A percentile compares a stretch with the other conserved stretches of the same genome.
Evolutionary conservation across 2,329 filamentous ascomycete species (phyloP).

Genomic region (Microsporum canis): DNA sequence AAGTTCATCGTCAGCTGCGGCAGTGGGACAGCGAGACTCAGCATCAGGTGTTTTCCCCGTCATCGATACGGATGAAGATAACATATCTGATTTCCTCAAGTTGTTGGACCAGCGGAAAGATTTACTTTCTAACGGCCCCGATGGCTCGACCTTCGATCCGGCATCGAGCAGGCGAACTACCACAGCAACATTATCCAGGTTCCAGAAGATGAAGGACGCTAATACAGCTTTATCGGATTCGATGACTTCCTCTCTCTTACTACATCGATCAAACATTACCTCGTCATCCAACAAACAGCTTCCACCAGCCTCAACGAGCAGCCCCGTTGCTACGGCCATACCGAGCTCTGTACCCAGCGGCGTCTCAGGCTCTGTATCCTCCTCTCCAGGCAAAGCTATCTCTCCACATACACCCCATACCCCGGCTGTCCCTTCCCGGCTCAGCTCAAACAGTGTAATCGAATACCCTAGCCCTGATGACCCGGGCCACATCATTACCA

Average conservation of each 20-base stretch:
- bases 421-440: conserved; percentile 81
- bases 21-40: background rate
- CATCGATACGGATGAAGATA: conserved; percentile 70
- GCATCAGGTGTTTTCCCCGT: conserved; percentile 63
- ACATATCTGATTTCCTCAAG: conserved; percentile 87
- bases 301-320: conserved; percentile 49
- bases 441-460: conserved; percentile 80
- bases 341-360: background rate
- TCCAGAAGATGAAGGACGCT: conserved; percentile 78
- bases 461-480: conserved; percentile 46
- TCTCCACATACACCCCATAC: conserved; percentile 88
- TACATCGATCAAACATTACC: conserved; percentile 53
- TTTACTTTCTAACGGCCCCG: conserved; percentile 50
- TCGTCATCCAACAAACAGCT: conserved; percentile 68
- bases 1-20: conserved; percentile 36
- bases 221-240: conserved; percentile 84
- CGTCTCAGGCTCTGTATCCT: conserved; percentile 54
- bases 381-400: conserved; percentile 79
- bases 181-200: conserved; percentile 68
- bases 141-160: conserved; percentile 48
- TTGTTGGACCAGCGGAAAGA: conserved; percentile 79
- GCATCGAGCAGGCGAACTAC: conserved; percentile 58
- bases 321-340: conserved; percentile 36
- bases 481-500: conserved; percentile 17
- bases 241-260: conserved; percentile 76